Evolutionary conservation across 306 rosid genomes (phyloP).

Genomic region (Cucurbita argyrosperma): DNA sequence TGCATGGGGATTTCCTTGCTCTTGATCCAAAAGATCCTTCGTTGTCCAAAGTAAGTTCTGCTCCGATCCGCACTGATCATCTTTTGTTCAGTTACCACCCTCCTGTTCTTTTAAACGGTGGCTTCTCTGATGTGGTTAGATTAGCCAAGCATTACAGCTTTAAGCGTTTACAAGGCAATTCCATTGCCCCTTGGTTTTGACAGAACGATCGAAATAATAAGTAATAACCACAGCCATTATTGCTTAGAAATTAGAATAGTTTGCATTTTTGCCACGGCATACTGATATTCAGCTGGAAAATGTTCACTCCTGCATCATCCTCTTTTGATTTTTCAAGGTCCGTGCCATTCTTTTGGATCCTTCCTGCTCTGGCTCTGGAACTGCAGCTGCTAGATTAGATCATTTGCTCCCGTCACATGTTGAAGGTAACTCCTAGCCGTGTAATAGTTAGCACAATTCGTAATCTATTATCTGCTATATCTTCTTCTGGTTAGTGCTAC

Average conservation of each 20-base stretch:
- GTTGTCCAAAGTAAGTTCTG: slow-evolving; percentile 44
- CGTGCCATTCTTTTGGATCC: slow-evolving; percentile 85
- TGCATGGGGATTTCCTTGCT: slow-evolving; percentile 66
- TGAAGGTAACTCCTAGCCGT: slow-evolving; percentile 27
- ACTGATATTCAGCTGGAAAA: background rate
- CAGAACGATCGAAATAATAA: background rate
- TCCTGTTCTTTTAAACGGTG: background rate
- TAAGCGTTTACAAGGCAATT: background rate
- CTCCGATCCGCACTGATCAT: background rate
- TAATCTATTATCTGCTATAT: background rate
- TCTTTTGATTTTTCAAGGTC: slow-evolving; percentile 19
- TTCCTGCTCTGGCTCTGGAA: slow-evolving; percentile 90
- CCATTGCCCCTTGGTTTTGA: background rate
- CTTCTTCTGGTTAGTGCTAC: background rate
- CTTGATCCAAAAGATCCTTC: slow-evolving; percentile 45
- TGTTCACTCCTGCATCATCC: background rate
- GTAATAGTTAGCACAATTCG: background rate
- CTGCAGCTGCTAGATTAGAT: slow-evolving; percentile 64
- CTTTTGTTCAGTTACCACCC: background rate
- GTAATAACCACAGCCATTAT: background rate
- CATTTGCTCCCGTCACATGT: slow-evolving; percentile 76
- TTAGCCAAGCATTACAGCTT: background rate
- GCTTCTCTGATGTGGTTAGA: background rate
- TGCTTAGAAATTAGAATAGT: background rate
- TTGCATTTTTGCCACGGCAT: background rate